Percentiles rank a stretch among this genome's conserved stretches.
Conservation (phyloP, 345 rosid species). For the Aquilaria malaccensis region DNA sequence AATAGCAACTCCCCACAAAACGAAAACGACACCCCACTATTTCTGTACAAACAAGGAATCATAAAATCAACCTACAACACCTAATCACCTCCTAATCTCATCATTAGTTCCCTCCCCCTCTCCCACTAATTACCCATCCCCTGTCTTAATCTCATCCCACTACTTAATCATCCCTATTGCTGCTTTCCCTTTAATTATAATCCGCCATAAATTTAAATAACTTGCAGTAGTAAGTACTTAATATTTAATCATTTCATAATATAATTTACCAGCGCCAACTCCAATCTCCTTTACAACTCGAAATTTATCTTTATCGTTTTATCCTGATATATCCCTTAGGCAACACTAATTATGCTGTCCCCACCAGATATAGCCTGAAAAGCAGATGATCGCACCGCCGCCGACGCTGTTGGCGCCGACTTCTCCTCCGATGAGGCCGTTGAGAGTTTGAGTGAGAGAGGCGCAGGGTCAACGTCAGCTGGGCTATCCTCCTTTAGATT, state of each 20-base stretch:
- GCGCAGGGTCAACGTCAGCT: slow-evolving; percentile 21
- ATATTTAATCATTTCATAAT: neutral
- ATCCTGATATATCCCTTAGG: slow-evolving; percentile 29
- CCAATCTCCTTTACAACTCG: slow-evolving; percentile 4
- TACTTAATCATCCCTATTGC: neutral
- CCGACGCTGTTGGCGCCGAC: slow-evolving; percentile 26
- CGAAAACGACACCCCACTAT: slow-evolving; percentile 32
- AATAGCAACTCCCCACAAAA: slow-evolving; percentile 20
- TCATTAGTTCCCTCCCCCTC: no score
- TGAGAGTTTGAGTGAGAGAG: slow-evolving; percentile 49
- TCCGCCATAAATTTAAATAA: neutral
- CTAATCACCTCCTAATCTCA: slow-evolving; percentile 17
- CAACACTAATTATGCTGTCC: slow-evolving; percentile 64
- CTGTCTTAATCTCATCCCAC: neutral
- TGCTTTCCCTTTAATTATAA: no score
- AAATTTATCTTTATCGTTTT: neutral
- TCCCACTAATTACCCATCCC: neutral
- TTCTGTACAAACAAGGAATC: slow-evolving; percentile 30
- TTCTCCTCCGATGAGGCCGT: slow-evolving; percentile 38
- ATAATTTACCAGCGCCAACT: neutral
- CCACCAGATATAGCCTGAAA: slow-evolving; percentile 55
- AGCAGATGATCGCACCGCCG: slow-evolving; percentile 25
- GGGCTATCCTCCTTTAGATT: slow-evolving; percentile 33
- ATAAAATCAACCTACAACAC: neutral
- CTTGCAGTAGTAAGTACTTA: neutral